These are phyloP conservation scores for Crithidia brevicula DNA, from an alignment of 208 protist species.

Conservation along the genomic window DNA sequence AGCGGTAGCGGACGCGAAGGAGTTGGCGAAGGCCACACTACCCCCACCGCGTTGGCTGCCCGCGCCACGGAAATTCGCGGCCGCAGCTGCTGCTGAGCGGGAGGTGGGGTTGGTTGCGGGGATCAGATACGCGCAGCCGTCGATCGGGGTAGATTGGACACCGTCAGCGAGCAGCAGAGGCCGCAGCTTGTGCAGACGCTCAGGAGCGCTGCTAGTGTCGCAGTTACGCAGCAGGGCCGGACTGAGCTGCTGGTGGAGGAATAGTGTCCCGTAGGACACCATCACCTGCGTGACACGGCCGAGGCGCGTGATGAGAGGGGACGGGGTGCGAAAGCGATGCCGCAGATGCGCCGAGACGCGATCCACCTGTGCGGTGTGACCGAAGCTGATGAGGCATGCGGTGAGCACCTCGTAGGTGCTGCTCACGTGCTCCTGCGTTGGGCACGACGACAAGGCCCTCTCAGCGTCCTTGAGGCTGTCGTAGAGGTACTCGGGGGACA, in stretches of 20 bases:
- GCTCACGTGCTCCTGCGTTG: conserved; percentile 18
- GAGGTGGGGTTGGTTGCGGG: background rate
- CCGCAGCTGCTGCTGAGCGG: background rate
- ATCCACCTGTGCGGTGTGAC: conserved; percentile 30
- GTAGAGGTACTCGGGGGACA: conserved; percentile 18
- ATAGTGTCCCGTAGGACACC: conserved; percentile 31
- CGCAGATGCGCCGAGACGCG: conserved; percentile 19
- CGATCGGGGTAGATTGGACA: background rate
- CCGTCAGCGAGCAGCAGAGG: background rate
- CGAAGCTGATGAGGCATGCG: conserved; percentile 32
- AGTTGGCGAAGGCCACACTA: background rate
- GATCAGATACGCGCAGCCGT: conserved; percentile 1
- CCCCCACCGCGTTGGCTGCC: too few species aligned
- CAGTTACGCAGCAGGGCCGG: conserved; percentile 5
- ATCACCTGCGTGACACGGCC: conserved; percentile 37
- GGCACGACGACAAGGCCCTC: conserved; percentile 23
- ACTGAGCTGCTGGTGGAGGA: conserved; percentile 27
- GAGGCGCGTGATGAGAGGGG: conserved; percentile 27
- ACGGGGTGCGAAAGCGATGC: conserved; percentile 20
- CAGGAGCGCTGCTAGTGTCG: background rate
- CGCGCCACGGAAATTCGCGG: too few species aligned
- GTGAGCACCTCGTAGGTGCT: conserved; percentile 33
- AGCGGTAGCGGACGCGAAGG: background rate
- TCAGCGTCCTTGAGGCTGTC: conserved; percentile 32
- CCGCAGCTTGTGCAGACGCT: background rate